phyloP scores from a whole-genome alignment of 1,284 basidiomycete species.

The Leccinum ponderosum region DNA sequence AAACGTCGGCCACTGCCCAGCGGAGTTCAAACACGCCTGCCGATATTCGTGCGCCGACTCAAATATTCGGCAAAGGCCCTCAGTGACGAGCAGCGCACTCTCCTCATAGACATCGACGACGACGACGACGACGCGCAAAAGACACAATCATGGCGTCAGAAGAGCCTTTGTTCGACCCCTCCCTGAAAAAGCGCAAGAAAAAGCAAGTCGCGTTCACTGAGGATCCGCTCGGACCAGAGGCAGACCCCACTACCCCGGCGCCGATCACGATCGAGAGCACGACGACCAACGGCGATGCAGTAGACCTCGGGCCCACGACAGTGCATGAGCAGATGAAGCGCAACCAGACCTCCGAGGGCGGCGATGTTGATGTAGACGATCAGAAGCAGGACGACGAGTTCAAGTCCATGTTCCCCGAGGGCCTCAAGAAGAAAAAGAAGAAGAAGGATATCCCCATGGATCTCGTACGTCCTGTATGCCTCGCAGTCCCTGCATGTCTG shows the following conservation, averaged over 20 bases:
- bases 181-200: slow-evolving; percentile 85
- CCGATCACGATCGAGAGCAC: slow-evolving; percentile 67
- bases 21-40: slow-evolving; percentile 24
- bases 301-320: slow-evolving; percentile 73
- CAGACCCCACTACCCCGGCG: slow-evolving; percentile 75
- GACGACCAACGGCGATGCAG: slow-evolving; percentile 64
- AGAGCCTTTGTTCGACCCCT: slow-evolving; percentile 80
- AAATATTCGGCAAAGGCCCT: slow-evolving; percentile 26
- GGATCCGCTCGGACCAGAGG: slow-evolving; percentile 80
- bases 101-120: slow-evolving; percentile 14
- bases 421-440: slow-evolving; percentile 92
- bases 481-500: not conserved
- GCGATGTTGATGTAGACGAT: slow-evolving; percentile 37
- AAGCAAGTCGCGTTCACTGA: slow-evolving; percentile 80
- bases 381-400: slow-evolving; percentile 69
- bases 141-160: slow-evolving; percentile 51
- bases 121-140: slow-evolving; percentile 20
- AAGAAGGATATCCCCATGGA: slow-evolving; percentile 88
- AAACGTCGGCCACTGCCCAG: slow-evolving; percentile 38
- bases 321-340: slow-evolving; percentile 72
- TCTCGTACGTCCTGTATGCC: slow-evolving; percentile 51
- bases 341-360: slow-evolving; percentile 40
- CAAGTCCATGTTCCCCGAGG: slow-evolving; percentile 79
- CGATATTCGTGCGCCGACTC: slow-evolving; percentile 25
- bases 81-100: slow-evolving; percentile 19